Base-by-base conservation (phyloP, 371 early-diverging fungal genomes). In the Circinella umbellata region DNA sequence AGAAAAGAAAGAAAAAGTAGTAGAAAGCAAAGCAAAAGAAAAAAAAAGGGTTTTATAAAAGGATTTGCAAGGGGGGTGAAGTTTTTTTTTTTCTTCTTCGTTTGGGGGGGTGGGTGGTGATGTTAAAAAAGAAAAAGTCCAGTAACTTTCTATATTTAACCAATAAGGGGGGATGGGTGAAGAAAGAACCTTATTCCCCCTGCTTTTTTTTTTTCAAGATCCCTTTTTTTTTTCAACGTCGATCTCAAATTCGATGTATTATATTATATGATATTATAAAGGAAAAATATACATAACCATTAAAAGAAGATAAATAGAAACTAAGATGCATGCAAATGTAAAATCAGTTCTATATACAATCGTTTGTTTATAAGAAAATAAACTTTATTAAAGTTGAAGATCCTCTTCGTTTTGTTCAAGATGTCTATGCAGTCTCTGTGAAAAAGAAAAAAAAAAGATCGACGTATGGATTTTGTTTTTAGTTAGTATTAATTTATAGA, bases 341-440 rank as follows among this genome's bases (percentile, higher is more conserved):
- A 27, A 27, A n/a, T n/a, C 39, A 39, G 39, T 39, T 39, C 10
- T 39, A 39, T 10, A 39, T n/a, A n/a, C n/a, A n/a, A n/a, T n/a
- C n/a, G n/a, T n/a, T n/a, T n/a, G n/a, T n/a, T n/a, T n/a, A n/a
- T n/a, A n/a, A n/a, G n/a, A n/a, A n/a, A n/a, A 11, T 42, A 42
- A 57, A 57, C 62, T 39, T 62, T 62, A 66, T 53, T 48, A 66
- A 4, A 36, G 34, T 55, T 42, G 35, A 36, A 55, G 42, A 60
- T 46, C 42, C 27, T 49, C 63, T 64, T 73, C 70, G 46, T 70
- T 63, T 35, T 69, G 69, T 38, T 73, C 71, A 8, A 76, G 61
- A 48, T 73, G 64, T 36, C 42, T 47, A 66, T 73, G 73, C 35
- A 76, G 38, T 18, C 70, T 62, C 76, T 76, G 60, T 20, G 59